A percentile compares a stretch with the other conserved stretches of the same genome.
Evolutionary conservation across 768 basidiomycete genomes (phyloP).

Genomic region (Boletus speciosus): DNA sequence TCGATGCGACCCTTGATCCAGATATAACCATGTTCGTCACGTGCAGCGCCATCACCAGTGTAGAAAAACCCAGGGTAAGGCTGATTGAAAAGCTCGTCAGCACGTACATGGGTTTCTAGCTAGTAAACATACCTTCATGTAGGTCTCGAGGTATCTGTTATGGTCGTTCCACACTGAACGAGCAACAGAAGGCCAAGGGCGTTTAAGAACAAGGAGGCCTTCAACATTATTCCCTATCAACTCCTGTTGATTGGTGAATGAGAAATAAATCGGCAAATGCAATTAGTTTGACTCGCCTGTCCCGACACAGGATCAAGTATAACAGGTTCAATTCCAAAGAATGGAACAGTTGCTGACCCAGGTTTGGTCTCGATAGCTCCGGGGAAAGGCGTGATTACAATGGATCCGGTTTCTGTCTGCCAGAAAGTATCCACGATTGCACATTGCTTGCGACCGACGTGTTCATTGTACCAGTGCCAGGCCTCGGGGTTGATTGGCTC

Average conservation of each 20-base stretch:
- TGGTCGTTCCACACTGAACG: slow-evolving; percentile 92
- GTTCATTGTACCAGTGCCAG: slow-evolving; percentile 98
- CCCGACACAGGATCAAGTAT: slow-evolving; percentile 86
- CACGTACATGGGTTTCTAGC: slow-evolving; percentile 35
- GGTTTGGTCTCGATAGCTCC: slow-evolving; percentile 96
- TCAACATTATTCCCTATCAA: slow-evolving; percentile 81
- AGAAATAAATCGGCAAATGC: not conserved
- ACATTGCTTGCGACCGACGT: slow-evolving; percentile 83
- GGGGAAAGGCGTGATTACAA: slow-evolving; percentile 92
- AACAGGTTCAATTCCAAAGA: slow-evolving; percentile 90
- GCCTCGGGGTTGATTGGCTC: slow-evolving; percentile 99
- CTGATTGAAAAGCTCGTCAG: slow-evolving; percentile 31
- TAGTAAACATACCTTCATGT: slow-evolving; percentile 49
- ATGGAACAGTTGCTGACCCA: slow-evolving; percentile 94
- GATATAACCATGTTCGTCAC: slow-evolving; percentile 94
- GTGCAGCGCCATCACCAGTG: slow-evolving; percentile 95
- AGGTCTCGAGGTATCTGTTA: slow-evolving; percentile 75
- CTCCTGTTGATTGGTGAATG: slow-evolving; percentile 36
- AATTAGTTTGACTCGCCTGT: slow-evolving; percentile 36
- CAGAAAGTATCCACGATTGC: slow-evolving; percentile 95
- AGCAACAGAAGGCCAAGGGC: slow-evolving; percentile 95
- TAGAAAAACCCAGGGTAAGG: slow-evolving; percentile 91
- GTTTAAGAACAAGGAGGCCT: slow-evolving; percentile 82
- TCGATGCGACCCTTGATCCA: slow-evolving; percentile 99
- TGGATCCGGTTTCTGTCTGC: slow-evolving; percentile 98